Percentiles rank a stretch among this genome's conserved stretches.
Conservation (phyloP, 768 basidiomycete genomes). For the Hygrocybe punicea region DNA sequence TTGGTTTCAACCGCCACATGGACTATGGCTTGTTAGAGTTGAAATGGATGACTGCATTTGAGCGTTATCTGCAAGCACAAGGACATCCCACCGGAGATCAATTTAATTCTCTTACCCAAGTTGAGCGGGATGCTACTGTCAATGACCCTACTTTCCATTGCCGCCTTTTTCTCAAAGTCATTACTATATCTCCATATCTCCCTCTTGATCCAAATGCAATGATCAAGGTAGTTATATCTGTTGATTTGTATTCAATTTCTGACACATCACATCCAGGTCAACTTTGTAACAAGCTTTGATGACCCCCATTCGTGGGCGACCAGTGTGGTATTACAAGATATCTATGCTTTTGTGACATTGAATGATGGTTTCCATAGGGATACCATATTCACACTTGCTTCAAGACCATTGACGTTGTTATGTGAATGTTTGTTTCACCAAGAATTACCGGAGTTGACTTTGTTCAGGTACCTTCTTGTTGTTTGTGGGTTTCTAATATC, state of each 20-base stretch:
- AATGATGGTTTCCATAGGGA: background rate
- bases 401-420: constrained; percentile 1
- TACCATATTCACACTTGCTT: constrained; percentile 4
- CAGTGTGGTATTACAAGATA: background rate
- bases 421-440: too few species aligned
- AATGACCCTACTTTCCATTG: background rate
- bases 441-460: too few species aligned
- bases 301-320: background rate
- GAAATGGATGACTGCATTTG: background rate
- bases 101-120: background rate
- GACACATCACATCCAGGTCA: background rate
- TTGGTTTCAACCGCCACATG: background rate
- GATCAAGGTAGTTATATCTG: background rate
- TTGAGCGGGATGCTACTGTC: background rate
- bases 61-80: background rate
- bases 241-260: background rate
- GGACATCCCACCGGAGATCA: constrained; percentile 1
- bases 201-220: background rate
- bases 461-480: too few species aligned
- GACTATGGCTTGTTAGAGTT: background rate
- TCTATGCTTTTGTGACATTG: background rate
- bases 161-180: constrained; percentile 2
- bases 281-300: background rate
- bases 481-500: too few species aligned
- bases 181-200: background rate